These are phyloP conservation scores for Hyaloperonospora brassicae DNA, from an alignment of 352 stramenopile species.

Conservation along the genomic window DNA sequence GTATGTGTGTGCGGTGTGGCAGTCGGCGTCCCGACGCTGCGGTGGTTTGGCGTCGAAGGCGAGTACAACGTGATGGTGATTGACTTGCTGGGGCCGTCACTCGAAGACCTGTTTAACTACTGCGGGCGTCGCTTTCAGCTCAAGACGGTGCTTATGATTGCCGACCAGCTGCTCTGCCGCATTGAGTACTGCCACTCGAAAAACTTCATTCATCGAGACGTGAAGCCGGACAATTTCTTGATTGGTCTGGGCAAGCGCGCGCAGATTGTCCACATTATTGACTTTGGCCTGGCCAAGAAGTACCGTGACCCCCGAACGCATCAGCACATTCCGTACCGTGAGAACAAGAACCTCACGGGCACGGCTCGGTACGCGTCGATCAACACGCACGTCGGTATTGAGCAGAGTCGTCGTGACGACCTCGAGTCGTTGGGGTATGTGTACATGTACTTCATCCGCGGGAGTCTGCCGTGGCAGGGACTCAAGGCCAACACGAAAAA, in stretches of 20 bases:
- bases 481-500: conserved; percentile 94
- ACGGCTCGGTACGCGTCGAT: conserved; percentile 97
- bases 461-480: conserved; percentile 96
- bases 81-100: conserved; percentile 95
- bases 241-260: conserved; percentile 83
- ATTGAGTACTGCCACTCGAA: conserved; percentile 85
- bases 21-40: conserved; percentile 97
- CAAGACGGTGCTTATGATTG: conserved; percentile 95
- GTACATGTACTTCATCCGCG: conserved; percentile 92
- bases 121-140: conserved; percentile 86
- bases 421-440: conserved; percentile 95
- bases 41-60: conserved; percentile 98
- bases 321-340: conserved; percentile 87
- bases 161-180: conserved; percentile 78
- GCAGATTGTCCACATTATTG: conserved; percentile 83
- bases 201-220: conserved; percentile 87
- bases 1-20: conserved; percentile 16
- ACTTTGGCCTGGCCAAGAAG: conserved; percentile 88
- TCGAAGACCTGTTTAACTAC: conserved; percentile 87
- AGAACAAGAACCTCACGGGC: conserved; percentile 91
- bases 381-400: conserved; percentile 98
- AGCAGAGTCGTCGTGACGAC: conserved; percentile 96
- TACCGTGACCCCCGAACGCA: conserved; percentile 86
- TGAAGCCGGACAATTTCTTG: conserved; percentile 88
- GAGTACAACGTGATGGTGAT: conserved; percentile 99